These are phyloP conservation scores for Xylaria longipes DNA, from an alignment of 495 filamentous ascomycete genomes.

Conservation along the genomic window DNA sequence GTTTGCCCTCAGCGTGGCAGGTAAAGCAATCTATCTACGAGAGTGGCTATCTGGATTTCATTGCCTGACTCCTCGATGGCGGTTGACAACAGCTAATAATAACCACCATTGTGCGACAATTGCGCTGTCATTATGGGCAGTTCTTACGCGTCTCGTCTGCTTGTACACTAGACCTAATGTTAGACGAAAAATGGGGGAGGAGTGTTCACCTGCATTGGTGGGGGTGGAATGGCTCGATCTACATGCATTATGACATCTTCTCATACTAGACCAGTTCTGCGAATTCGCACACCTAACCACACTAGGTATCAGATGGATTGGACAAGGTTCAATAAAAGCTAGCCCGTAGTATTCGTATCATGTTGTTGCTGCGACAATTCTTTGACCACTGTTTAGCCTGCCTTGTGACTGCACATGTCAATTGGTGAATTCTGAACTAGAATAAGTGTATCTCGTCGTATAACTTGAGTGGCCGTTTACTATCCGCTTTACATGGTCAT, in stretches of 20 bases:
- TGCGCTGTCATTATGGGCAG: background rate
- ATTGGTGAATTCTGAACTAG: background rate
- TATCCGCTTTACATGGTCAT: background rate
- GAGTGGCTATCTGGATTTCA: background rate
- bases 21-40: background rate
- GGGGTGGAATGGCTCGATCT: slow-evolving; percentile 1
- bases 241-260: background rate
- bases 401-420: background rate
- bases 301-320: background rate
- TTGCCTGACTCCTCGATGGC: background rate
- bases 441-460: background rate
- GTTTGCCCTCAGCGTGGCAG: background rate
- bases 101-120: background rate
- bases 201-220: background rate
- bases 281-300: background rate
- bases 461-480: background rate
- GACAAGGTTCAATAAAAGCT: background rate
- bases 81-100: background rate
- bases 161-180: background rate
- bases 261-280: background rate
- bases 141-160: background rate
- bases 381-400: background rate
- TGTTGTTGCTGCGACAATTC: background rate
- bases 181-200: background rate
- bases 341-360: background rate